Base-by-base conservation (phyloP, 2,329 filamentous ascomycete species). In the Colletotrichum filicis region DNA sequence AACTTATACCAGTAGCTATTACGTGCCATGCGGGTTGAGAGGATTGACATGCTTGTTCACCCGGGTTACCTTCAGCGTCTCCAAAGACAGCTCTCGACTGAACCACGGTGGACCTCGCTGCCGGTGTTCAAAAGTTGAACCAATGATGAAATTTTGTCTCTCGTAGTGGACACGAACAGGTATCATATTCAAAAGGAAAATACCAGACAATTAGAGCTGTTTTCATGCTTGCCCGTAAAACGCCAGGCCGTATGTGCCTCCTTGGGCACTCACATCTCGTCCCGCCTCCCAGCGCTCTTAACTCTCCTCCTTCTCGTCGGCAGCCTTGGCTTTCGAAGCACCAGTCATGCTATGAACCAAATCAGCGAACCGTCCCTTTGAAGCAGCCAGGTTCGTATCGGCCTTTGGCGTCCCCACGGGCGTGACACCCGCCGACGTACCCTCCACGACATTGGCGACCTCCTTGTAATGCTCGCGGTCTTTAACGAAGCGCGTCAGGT, bases 401-500 rank as follows among this genome's bases (percentile, higher is more conserved):
- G 52, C 76, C 6, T 79, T 79, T 16, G 71, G 66, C 26, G 71
- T 73, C 24, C 66, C 71, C 22, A 52, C 53, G n/a, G 71, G 71
- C 30, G 71, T 72, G 11, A 55, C 68, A 46, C 32, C 59, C 14
- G 58, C 61, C 12, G 71, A 68, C 3, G 56, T 58, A 14, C 80
- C 80, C 61, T 83, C 84, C 11, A 83, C 72, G 62, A 83, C 77
- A 22, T 83, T 81, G 30, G 81, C 83, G 53, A 84, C 79, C 32
- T 76, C 79, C 75, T 81, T 82, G 68, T 84, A 79, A 66, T 78
- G 80, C 61, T 85, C 82, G 66, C 83, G 83, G 69, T 86, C 84
- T 66, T 84, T 83, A 58, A 89, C 83, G 60, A 87, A 83, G 58
- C 82, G 84, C 59, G 86, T 90, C 73, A 87, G 79, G 75, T 88